Evolutionary conservation across 2,329 filamentous ascomycete species (phyloP).

Genomic region (Sporothrix euskadiensis): DNA sequence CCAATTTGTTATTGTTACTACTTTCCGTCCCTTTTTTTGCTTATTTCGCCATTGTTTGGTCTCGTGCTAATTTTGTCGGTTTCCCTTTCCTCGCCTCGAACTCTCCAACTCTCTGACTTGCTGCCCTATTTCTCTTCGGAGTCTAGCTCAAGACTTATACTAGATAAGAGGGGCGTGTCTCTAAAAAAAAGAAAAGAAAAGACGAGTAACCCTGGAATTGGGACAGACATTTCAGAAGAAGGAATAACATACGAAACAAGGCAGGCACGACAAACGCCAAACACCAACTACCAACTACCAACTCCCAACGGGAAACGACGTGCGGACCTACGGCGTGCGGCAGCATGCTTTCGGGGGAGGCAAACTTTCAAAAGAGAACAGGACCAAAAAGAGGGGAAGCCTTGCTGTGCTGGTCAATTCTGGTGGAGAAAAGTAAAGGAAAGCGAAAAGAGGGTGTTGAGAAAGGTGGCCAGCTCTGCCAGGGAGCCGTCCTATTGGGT

Average conservation of each 20-base stretch:
- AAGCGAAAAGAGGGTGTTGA: constrained; percentile 11
- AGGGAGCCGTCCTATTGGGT: constrained; percentile 13
- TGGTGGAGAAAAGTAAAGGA: neutral
- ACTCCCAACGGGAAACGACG: neutral
- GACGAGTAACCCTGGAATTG: neutral
- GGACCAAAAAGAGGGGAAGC: neutral
- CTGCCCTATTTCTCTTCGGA: neutral
- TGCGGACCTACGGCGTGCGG: too few relatives aligned
- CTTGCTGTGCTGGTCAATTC: neutral
- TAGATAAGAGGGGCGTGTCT: neutral
- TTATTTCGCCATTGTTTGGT: neutral
- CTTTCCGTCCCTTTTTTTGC: neutral
- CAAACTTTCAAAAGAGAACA: neutral
- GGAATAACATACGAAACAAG: neutral
- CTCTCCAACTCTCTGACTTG: neutral
- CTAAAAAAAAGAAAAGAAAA: neutral
- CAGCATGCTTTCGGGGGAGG: neutral
- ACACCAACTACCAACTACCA: neutral
- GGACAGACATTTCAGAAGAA: neutral
- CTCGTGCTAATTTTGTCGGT: constrained; percentile 10
- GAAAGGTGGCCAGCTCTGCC: neutral
- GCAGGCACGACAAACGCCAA: neutral
- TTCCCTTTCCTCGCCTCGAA: neutral
- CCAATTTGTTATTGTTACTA: neutral
- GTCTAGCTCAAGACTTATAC: neutral